A percentile compares a stretch with the other conserved stretches of the same genome.
These are phyloP conservation scores for Neurospora crassa DNA, from an alignment of 2,329 filamentous ascomycete genomes.

Conservation along the genomic window DNA sequence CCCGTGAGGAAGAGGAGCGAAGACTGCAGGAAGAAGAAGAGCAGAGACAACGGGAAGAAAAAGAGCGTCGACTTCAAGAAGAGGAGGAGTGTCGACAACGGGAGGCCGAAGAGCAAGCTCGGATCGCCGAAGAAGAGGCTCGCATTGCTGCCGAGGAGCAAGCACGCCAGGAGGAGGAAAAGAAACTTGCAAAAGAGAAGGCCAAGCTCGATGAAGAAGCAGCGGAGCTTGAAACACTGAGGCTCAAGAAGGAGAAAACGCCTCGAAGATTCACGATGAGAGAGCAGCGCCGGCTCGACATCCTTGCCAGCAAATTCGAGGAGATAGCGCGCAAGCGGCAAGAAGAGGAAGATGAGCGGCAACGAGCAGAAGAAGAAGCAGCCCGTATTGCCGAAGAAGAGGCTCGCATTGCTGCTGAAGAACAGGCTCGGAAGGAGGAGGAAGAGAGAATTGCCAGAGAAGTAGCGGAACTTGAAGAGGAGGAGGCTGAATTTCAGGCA, in stretches of 20 bases:
- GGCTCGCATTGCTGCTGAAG: slow-evolving; percentile 28
- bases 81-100: slow-evolving; percentile 13
- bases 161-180: slow-evolving; percentile 12
- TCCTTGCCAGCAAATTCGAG: neutral
- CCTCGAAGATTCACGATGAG: neutral
- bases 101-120: slow-evolving; percentile 18
- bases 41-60: slow-evolving; percentile 21
- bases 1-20: slow-evolving; percentile 23
- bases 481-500: slow-evolving; percentile 6
- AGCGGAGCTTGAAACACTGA: neutral
- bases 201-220: slow-evolving; percentile 7
- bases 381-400: slow-evolving; percentile 15
- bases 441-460: slow-evolving; percentile 12
- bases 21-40: slow-evolving; percentile 20
- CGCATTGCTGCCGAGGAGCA: slow-evolving; percentile 30
- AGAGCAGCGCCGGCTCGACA: neutral
- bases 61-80: slow-evolving; percentile 16
- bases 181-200: slow-evolving; percentile 8
- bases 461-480: slow-evolving; percentile 2
- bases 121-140: slow-evolving; percentile 17
- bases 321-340: neutral
- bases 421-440: slow-evolving; percentile 19
- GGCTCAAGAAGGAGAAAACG: neutral
- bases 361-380: slow-evolving; percentile 15
- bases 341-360: slow-evolving; percentile 8